Percentiles rank a stretch among this genome's conserved stretches.
These are phyloP conservation scores for Fusarium sp. DNA, from an alignment of 2,329 filamentous ascomycete genomes.

Conservation along the genomic window DNA sequence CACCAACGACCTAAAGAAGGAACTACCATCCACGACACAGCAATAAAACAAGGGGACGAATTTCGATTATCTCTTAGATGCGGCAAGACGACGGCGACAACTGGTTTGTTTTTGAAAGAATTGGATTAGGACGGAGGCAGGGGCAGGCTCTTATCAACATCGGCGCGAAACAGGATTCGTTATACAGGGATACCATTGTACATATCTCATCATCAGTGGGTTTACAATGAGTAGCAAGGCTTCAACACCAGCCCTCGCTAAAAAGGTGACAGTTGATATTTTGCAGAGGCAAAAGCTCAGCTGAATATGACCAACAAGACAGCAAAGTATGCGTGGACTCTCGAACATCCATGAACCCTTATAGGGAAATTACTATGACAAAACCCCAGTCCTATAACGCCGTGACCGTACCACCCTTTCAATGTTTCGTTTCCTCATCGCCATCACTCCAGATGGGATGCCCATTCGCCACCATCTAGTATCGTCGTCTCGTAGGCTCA, in stretches of 20 bases:
- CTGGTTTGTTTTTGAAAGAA: constrained; percentile 32
- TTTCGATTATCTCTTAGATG: constrained; percentile 26
- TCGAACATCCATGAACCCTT: constrained; percentile 27
- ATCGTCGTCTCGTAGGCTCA: constrained; percentile 80
- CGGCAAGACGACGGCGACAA: constrained; percentile 15
- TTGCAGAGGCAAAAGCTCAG: constrained; percentile 13
- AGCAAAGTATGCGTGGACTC: constrained; percentile 30
- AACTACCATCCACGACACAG: constrained; percentile 51
- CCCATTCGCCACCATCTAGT: constrained; percentile 53
- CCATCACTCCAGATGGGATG: background rate
- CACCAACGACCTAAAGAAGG: constrained; percentile 62
- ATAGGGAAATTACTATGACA: constrained; percentile 32
- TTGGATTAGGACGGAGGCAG: constrained; percentile 29
- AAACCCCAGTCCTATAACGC: constrained; percentile 41
- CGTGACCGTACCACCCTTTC: constrained; percentile 32
- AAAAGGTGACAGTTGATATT: constrained; percentile 23
- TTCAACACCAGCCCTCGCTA: constrained; percentile 38
- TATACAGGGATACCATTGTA: constrained; percentile 41
- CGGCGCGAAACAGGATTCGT: constrained; percentile 39
- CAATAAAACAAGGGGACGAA: constrained; percentile 36
- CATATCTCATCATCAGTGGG: constrained; percentile 37
- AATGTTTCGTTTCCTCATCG: constrained; percentile 19
- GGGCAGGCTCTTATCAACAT: constrained; percentile 40
- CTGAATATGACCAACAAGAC: constrained; percentile 23
- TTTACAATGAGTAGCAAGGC: constrained; percentile 42